These are phyloP conservation scores for Metrosideros polymorpha DNA, from an alignment of 441 rosid species.

Conservation along the genomic window DNA sequence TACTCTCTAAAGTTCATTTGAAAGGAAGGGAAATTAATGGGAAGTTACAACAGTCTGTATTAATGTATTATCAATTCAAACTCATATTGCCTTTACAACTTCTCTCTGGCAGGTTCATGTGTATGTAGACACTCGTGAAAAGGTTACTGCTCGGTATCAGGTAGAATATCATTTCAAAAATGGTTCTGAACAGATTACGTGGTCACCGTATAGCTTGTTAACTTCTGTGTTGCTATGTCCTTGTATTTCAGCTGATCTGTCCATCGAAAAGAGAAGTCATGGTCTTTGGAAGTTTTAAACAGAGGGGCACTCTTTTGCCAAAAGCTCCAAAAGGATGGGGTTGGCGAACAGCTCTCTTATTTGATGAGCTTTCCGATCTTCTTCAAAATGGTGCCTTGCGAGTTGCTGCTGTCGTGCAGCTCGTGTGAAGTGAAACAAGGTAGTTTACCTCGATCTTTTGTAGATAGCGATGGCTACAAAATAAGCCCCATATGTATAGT, in stretches of 20 bases:
- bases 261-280: slow-evolving; percentile 94
- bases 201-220: background rate
- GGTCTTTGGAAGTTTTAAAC: slow-evolving; percentile 85
- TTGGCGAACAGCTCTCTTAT: slow-evolving; percentile 88
- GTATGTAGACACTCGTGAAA: slow-evolving; percentile 78
- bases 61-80: background rate
- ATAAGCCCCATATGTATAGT: background rate
- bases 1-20: background rate
- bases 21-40: background rate
- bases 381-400: slow-evolving; percentile 80
- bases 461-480: background rate
- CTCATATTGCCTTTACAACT: background rate
- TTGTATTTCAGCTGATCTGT: slow-evolving; percentile 56
- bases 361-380: slow-evolving; percentile 83
- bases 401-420: slow-evolving; percentile 86
- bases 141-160: slow-evolving; percentile 95
- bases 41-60: background rate
- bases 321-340: slow-evolving; percentile 99
- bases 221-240: background rate
- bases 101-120: slow-evolving; percentile 53
- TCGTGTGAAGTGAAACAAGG: slow-evolving; percentile 34
- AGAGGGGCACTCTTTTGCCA: slow-evolving; percentile 82
- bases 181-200: background rate
- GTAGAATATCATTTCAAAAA: slow-evolving; percentile 26
- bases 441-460: background rate